Evolutionary conservation across 2,329 filamentous ascomycete genomes (phyloP).

Genomic region (Botrytis sinoallii): DNA sequence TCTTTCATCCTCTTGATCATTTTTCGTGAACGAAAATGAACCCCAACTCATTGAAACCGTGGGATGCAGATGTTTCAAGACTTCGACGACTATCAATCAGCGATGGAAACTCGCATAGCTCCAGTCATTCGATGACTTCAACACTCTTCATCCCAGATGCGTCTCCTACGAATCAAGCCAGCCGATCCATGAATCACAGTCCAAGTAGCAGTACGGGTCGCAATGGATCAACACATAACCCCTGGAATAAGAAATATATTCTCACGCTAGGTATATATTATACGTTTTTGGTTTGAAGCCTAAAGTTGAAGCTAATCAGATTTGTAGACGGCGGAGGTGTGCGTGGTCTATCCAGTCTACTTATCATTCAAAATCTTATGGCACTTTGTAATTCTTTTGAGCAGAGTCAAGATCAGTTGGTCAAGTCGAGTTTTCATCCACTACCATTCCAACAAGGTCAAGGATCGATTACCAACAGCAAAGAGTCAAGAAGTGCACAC

Average conservation of each 20-base stretch:
- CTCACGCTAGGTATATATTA: background rate
- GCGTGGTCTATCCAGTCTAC: background rate
- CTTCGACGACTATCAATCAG: background rate
- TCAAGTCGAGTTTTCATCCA: background rate
- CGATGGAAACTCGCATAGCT: background rate
- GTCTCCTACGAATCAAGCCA: background rate
- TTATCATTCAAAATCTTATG: background rate
- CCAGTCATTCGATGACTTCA: background rate
- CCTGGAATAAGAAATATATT: background rate
- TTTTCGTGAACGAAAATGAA: background rate
- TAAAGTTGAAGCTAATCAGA: background rate
- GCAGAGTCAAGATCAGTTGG: background rate
- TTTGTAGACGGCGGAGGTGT: background rate
- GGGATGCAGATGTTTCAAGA: background rate
- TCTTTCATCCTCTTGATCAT: background rate
- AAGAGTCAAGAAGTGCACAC: background rate
- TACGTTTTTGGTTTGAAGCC: background rate
- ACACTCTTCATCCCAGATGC: background rate
- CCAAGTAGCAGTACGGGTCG: background rate
- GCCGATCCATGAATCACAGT: background rate
- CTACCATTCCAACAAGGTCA: background rate
- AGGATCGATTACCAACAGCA: background rate
- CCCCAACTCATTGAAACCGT: background rate
- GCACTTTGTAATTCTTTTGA: background rate
- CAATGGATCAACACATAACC: background rate